phyloP scores from a whole-genome alignment of 805 yeast genomes.

The Yarrowia keelungensis region DNA sequence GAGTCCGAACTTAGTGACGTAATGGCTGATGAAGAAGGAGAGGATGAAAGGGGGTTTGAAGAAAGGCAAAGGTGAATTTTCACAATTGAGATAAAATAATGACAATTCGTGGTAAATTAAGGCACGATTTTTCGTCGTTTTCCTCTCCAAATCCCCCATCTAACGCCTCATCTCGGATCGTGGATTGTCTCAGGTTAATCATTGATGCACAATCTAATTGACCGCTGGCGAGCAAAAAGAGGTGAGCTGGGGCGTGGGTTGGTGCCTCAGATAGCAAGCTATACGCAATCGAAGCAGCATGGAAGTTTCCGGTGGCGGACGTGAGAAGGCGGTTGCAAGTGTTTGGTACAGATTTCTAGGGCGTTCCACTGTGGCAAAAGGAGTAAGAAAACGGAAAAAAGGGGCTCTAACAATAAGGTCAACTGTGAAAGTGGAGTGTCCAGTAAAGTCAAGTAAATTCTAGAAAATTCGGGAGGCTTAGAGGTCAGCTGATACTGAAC shows the following conservation, averaged over 20 bases:
- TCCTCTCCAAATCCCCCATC: no score
- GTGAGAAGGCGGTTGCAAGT: no score
- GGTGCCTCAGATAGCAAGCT: constrained; percentile 16
- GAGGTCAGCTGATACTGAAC: no score
- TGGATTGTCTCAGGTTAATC: constrained; percentile 2
- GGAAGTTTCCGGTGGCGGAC: background rate
- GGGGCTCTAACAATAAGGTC: no score
- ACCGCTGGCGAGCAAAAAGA: background rate
- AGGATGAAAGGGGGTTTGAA: background rate
- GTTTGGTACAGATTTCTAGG: background rate
- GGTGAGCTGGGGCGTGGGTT: constrained; percentile 4
- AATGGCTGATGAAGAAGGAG: background rate
- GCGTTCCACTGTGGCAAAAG: background rate
- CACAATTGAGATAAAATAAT: background rate
- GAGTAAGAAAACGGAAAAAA: no score
- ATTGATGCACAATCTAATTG: background rate
- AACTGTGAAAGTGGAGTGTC: no score
- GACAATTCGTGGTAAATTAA: background rate
- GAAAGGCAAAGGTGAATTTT: background rate
- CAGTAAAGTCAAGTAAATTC: no score
- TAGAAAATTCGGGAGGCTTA: no score
- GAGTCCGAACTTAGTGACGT: constrained; percentile 13
- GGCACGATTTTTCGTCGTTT: background rate
- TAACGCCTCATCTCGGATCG: background rate
- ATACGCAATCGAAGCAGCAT: constrained; percentile 15